Evolutionary conservation across 2,329 filamentous ascomycete species (phyloP).

Genomic region (Trichophyton equinum): DNA sequence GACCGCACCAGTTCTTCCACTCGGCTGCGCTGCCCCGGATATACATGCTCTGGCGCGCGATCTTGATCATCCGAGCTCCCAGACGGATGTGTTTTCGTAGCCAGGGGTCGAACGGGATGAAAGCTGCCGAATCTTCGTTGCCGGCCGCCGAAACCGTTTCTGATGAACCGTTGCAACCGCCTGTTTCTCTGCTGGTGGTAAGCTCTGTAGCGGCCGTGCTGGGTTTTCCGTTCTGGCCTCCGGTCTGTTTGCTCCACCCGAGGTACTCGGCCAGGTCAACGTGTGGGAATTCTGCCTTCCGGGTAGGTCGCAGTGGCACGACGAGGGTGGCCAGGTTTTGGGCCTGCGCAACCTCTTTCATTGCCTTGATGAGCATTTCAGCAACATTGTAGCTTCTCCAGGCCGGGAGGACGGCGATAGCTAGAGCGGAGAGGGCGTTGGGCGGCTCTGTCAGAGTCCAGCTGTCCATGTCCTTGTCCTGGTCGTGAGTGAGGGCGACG

Average conservation of each 20-base stretch:
- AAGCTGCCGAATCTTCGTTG: background rate
- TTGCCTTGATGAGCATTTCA: background rate
- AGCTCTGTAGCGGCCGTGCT: too few relatives aligned
- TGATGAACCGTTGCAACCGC: background rate
- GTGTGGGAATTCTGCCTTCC: background rate
- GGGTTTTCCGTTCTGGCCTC: background rate
- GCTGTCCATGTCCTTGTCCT: background rate
- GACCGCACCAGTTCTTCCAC: background rate
- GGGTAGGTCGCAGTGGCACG: background rate
- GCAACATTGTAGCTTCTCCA: background rate
- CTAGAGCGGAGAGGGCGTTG: background rate
- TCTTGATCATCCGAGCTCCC: background rate
- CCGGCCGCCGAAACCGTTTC: background rate
- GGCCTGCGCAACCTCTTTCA: background rate
- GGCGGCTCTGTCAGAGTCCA: background rate
- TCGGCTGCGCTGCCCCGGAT: background rate
- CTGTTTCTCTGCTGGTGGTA: background rate
- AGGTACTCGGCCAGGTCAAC: background rate
- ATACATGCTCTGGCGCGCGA: background rate
- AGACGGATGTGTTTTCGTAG: background rate
- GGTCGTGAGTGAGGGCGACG: background rate
- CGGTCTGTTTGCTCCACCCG: background rate
- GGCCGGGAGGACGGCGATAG: background rate
- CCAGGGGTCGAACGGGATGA: constrained; percentile 2
- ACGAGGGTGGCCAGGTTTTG: background rate